Conservation (phyloP, 768 basidiomycete species). For the Psilocybe cubensis region DNA sequence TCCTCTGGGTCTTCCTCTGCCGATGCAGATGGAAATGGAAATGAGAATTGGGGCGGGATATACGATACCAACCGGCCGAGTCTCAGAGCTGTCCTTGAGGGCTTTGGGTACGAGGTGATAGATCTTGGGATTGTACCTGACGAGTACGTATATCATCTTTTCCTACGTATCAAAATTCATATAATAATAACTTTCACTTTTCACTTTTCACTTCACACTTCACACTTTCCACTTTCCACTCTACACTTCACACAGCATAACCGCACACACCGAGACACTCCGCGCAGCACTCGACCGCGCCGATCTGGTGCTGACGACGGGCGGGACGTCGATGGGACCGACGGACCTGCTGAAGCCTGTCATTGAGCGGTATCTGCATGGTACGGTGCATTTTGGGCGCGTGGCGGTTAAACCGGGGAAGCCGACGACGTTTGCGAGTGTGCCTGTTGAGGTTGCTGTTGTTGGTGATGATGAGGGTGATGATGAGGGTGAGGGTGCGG, state of each 20-base stretch:
- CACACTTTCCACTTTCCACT: neutral
- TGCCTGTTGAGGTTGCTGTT: too few relatives aligned
- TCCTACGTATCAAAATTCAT: neutral
- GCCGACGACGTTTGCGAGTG: conserved; percentile 87
- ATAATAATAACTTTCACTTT: neutral
- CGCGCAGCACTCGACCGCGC: conserved; percentile 58
- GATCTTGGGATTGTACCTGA: conserved; percentile 85
- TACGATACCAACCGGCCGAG: conserved; percentile 90
- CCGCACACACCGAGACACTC: conserved; percentile 62
- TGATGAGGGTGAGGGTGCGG: too few relatives aligned
- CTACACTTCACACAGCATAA: conserved; percentile 42
- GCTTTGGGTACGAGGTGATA: conserved; percentile 75
- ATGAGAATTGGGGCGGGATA: conserved; percentile 69
- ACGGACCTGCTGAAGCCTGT: conserved; percentile 87
- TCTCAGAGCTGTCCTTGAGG: conserved; percentile 66
- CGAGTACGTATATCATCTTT: conserved; percentile 45
- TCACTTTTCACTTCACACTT: neutral
- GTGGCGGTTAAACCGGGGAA: conserved; percentile 86
- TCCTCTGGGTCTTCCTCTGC: neutral
- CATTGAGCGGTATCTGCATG: conserved; percentile 77
- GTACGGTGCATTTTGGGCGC: conserved; percentile 84
- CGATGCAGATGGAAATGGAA: too few relatives aligned
- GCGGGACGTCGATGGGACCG: conserved; percentile 92
- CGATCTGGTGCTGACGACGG: conserved; percentile 83
- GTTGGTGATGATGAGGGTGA: too few relatives aligned